These are phyloP conservation scores for Penicillium daleae DNA, from an alignment of 495 filamentous ascomycete genomes.

Conservation along the genomic window DNA sequence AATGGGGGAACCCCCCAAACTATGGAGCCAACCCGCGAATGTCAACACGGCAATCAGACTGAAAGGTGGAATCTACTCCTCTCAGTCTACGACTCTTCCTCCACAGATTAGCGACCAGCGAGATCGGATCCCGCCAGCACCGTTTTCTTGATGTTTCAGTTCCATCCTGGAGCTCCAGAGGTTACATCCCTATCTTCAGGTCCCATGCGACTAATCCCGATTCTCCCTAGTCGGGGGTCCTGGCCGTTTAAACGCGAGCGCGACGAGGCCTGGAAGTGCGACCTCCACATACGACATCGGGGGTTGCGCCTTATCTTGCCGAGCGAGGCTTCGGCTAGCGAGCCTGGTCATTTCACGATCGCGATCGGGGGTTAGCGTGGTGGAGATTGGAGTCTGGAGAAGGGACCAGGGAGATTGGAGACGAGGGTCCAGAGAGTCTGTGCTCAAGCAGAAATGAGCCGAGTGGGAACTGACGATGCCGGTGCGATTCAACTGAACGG, in stretches of 20 bases:
- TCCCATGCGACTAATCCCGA: constrained; percentile 7
- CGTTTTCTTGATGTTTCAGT: constrained; percentile 23
- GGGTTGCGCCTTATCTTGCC: background rate
- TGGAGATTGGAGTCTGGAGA: too few relatives aligned
- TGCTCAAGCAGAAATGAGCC: background rate
- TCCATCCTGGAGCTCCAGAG: constrained; percentile 7
- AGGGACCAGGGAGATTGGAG: too few relatives aligned
- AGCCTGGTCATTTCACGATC: background rate
- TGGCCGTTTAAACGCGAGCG: background rate
- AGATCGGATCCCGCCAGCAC: constrained; percentile 1
- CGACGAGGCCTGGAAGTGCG: constrained; percentile 11
- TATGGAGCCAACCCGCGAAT: too few relatives aligned
- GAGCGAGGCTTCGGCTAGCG: background rate
- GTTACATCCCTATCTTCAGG: constrained; percentile 21
- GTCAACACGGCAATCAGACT: background rate
- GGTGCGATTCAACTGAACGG: background rate
- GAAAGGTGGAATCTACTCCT: too few relatives aligned
- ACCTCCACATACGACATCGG: constrained; percentile 25
- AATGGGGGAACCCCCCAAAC: too few relatives aligned
- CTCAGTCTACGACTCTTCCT: too few relatives aligned
- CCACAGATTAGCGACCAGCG: background rate
- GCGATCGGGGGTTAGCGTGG: background rate
- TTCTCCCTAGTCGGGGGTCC: background rate
- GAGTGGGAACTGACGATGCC: background rate
- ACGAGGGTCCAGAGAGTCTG: too few relatives aligned